phyloP scores from a whole-genome alignment of 1,139 yeast genomes.

The Chernovozyma sophiae-reginae region DNA sequence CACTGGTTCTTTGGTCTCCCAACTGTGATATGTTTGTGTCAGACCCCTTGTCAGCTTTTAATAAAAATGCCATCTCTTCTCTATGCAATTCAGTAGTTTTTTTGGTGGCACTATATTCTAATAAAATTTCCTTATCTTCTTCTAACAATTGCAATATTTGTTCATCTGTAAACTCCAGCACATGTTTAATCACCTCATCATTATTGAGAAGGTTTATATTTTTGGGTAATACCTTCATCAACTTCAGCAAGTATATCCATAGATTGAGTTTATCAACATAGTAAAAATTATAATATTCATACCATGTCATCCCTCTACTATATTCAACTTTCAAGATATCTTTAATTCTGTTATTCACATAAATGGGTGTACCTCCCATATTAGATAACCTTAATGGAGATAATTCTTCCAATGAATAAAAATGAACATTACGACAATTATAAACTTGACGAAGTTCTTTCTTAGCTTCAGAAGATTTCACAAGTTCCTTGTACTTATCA shows the following conservation, averaged over 20 bases:
- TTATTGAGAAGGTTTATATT: conserved; percentile 11
- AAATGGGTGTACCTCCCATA: conserved; percentile 32
- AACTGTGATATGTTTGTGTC: conserved; percentile 16
- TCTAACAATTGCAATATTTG: conserved; percentile 16
- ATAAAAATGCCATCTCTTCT: conserved; percentile 21
- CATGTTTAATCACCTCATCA: conserved; percentile 3
- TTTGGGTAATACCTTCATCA: conserved; percentile 14
- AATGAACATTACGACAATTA: conserved; percentile 31
- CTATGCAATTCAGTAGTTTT: conserved; percentile 26
- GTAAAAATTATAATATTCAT: conserved; percentile 17
- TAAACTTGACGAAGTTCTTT: conserved; percentile 17
- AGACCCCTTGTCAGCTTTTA: conserved; percentile 19
- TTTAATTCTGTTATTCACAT: conserved; percentile 24
- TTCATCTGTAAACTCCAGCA: conserved; percentile 17
- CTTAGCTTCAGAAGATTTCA: conserved; percentile 11
- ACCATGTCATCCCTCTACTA: conserved; percentile 16
- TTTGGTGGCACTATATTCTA: conserved; percentile 28
- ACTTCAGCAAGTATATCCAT: conserved; percentile 23
- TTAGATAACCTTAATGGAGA: conserved; percentile 29
- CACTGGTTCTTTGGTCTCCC: conserved; percentile 11
- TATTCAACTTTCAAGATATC: conserved; percentile 27
- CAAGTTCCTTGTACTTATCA: conserved; percentile 13
- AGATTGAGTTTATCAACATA: conserved; percentile 21
- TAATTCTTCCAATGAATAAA: conserved; percentile 30
- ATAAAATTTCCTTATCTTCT: conserved; percentile 22